Evolutionary conservation across 2,329 filamentous ascomycete species (phyloP).

Genomic region (Fusarium sp.): DNA sequence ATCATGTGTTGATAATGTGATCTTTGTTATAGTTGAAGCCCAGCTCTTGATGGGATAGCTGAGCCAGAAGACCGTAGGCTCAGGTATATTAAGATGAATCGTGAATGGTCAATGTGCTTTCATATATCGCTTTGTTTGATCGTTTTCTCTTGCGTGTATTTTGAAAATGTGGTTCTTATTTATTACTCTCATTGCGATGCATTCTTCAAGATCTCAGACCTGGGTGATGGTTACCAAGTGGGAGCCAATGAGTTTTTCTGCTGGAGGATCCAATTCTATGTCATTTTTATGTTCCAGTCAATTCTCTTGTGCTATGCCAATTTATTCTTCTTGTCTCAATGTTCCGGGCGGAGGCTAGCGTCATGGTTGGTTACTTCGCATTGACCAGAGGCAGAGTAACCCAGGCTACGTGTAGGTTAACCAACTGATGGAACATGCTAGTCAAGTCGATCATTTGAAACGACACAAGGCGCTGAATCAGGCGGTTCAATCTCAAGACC

Average conservation of each 20-base stretch:
- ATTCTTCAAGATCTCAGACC: neutral
- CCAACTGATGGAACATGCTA: neutral
- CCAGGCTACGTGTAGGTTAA: neutral
- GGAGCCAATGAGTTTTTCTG: neutral
- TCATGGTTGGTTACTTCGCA: neutral
- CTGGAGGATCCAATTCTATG: neutral
- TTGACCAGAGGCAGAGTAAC: neutral
- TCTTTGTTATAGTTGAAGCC: too few species aligned
- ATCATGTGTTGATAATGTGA: too few species aligned
- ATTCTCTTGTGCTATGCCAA: neutral
- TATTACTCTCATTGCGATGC: neutral
- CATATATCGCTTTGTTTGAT: neutral
- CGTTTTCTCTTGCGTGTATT: neutral
- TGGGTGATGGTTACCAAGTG: neutral
- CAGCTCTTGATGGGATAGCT: too few species aligned
- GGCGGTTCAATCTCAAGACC: neutral
- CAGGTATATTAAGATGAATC: neutral
- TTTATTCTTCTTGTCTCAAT: neutral
- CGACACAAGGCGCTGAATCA: neutral
- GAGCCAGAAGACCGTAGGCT: neutral
- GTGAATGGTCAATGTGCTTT: neutral
- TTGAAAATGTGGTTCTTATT: neutral
- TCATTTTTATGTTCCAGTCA: neutral
- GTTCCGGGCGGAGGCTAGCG: neutral
- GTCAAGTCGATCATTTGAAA: neutral